phyloP scores from a whole-genome alignment of 1,284 basidiomycete genomes.

The Macrocystidia cucumis region DNA sequence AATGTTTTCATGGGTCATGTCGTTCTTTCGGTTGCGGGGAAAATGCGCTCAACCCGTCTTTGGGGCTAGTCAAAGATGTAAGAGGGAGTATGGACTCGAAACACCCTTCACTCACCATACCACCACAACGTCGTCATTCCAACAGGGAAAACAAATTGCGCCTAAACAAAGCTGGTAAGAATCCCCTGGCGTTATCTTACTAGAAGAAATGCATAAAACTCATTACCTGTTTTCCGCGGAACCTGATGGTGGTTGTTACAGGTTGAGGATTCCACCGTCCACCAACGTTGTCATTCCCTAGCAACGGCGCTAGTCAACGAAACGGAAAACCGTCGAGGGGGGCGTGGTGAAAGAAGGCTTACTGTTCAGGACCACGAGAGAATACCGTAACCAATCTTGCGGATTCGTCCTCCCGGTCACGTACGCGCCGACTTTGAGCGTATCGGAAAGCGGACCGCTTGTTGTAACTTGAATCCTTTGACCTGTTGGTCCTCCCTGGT shows the following conservation, averaged over 20 bases:
- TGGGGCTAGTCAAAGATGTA: not conserved
- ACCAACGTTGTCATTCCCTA: slow-evolving; percentile 42
- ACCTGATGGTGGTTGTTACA: slow-evolving; percentile 58
- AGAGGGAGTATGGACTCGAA: not conserved
- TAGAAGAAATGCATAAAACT: slow-evolving; percentile 1
- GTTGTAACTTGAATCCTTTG: slow-evolving; percentile 58
- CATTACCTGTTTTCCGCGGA: slow-evolving; percentile 53
- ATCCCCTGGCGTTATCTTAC: not conserved
- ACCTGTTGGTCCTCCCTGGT: slow-evolving; percentile 54
- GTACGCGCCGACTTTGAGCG: slow-evolving; percentile 51
- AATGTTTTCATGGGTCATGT: too few species aligned
- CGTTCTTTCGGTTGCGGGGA: too few species aligned
- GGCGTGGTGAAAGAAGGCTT: slow-evolving; percentile 7
- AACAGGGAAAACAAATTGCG: slow-evolving; percentile 56
- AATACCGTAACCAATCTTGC: slow-evolving; percentile 53
- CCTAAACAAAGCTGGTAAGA: slow-evolving; percentile 21
- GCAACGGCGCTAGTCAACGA: not conserved
- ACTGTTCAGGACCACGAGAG: slow-evolving; percentile 63
- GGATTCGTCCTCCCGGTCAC: slow-evolving; percentile 47
- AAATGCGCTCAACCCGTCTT: too few species aligned
- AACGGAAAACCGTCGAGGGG: too few species aligned
- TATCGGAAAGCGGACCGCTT: slow-evolving; percentile 46
- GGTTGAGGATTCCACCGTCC: slow-evolving; percentile 55
- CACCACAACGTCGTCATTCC: slow-evolving; percentile 43
- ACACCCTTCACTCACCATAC: slow-evolving; percentile 17